These are phyloP conservation scores for Phytophthora colocasiae DNA, from an alignment of 352 stramenopile species.

Conservation along the genomic window DNA sequence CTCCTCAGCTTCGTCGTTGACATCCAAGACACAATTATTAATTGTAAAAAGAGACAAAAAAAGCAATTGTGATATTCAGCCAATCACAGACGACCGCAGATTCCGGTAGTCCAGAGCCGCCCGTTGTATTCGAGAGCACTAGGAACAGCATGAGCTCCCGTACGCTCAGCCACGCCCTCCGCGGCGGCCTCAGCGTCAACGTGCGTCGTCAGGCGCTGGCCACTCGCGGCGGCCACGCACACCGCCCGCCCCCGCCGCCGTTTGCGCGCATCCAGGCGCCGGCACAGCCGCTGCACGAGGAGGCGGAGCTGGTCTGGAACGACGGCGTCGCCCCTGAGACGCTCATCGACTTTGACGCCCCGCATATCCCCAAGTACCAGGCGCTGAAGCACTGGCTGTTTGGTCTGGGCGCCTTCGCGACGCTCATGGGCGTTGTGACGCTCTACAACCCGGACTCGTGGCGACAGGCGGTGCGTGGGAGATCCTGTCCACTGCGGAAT, in stretches of 20 bases:
- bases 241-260: conserved; percentile 78
- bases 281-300: conserved; percentile 73
- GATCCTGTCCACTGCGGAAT: neutral
- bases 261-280: conserved; percentile 79
- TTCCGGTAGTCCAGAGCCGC: conserved; percentile 36
- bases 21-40: conserved; percentile 9
- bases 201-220: conserved; percentile 60
- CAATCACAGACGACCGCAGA: conserved; percentile 25
- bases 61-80: too few species aligned
- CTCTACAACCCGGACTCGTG: conserved; percentile 84
- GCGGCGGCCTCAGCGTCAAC: conserved; percentile 61
- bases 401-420: conserved; percentile 63
- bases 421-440: conserved; percentile 82
- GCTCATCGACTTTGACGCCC: conserved; percentile 90
- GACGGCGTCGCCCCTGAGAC: conserved; percentile 87
- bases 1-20: conserved; percentile 32
- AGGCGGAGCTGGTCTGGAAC: conserved; percentile 88
- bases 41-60: neutral
- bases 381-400: conserved; percentile 72
- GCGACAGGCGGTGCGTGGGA: conserved; percentile 74
- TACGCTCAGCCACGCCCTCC: conserved; percentile 63
- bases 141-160: conserved; percentile 63
- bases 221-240: conserved; percentile 56
- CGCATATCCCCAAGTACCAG: conserved; percentile 83
- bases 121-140: conserved; percentile 13